A percentile compares a stretch with the other conserved stretches of the same genome.
These are phyloP conservation scores for Fomitopsis palustris DNA, from an alignment of 1,284 basidiomycete genomes.

Conservation along the genomic window DNA sequence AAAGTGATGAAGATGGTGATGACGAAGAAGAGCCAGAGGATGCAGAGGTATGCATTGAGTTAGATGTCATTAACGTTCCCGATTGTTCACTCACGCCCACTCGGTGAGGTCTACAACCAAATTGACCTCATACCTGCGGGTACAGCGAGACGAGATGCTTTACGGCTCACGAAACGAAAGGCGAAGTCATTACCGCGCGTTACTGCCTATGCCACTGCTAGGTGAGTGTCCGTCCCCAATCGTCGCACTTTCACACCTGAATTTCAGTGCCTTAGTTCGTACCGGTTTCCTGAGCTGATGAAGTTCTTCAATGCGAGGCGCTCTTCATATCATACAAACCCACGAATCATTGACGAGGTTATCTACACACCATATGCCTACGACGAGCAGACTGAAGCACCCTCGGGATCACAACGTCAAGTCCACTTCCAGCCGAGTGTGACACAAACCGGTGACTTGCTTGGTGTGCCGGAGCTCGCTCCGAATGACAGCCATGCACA, in stretches of 20 bases:
- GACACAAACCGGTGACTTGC: constrained; percentile 56
- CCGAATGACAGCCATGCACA: constrained; percentile 17
- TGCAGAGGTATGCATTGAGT: constrained; percentile 52
- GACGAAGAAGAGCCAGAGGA: constrained; percentile 63
- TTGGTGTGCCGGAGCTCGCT: constrained; percentile 68
- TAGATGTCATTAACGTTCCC: background rate
- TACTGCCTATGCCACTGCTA: constrained; percentile 93
- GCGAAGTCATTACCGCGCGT: constrained; percentile 92
- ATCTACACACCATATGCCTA: constrained; percentile 84
- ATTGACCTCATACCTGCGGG: constrained; percentile 92
- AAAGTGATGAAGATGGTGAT: constrained; percentile 73
- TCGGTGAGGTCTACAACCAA: constrained; percentile 77
- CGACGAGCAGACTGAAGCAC: constrained; percentile 38
- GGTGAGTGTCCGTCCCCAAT: constrained; percentile 42
- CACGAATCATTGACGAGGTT: constrained; percentile 77
- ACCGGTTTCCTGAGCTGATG: constrained; percentile 82
- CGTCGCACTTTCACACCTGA: background rate
- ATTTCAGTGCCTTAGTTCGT: constrained; percentile 49
- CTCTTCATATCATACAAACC: constrained; percentile 79
- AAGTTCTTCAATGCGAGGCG: constrained; percentile 86
- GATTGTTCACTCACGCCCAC: background rate
- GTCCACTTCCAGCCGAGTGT: constrained; percentile 27
- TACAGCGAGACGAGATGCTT: constrained; percentile 87
- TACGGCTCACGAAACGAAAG: constrained; percentile 89
- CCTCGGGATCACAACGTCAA: constrained; percentile 19